Evolutionary conservation across 1,284 basidiomycete species (phyloP).

Genomic region (Blastosporella zonata): DNA sequence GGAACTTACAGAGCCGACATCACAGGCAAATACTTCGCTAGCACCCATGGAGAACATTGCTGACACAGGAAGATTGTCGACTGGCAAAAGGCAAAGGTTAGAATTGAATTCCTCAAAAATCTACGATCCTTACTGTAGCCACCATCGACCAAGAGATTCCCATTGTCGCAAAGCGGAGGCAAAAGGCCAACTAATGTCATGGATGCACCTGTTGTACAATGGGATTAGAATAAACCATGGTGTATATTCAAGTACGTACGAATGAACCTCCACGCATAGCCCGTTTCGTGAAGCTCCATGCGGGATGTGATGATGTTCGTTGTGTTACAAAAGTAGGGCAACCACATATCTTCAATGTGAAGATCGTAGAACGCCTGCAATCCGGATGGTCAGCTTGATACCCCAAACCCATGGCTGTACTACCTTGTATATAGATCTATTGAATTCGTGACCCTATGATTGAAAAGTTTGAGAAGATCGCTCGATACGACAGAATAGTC

Average conservation of each 20-base stretch:
- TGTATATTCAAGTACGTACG: conserved; percentile 42
- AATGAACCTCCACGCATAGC: conserved; percentile 91
- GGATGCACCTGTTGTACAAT: conserved; percentile 66
- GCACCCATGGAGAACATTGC: conserved; percentile 94
- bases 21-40: conserved; percentile 89
- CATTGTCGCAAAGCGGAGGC: conserved; percentile 94
- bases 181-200: conserved; percentile 97
- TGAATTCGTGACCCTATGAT: conserved; percentile 84
- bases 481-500: conserved; percentile 18
- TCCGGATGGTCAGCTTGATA: neutral
- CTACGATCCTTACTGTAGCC: conserved; percentile 72
- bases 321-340: conserved; percentile 97
- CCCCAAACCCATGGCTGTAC: conserved; percentile 23
- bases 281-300: conserved; percentile 97
- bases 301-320: conserved; percentile 97
- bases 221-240: neutral
- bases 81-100: conserved; percentile 35
- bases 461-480: neutral
- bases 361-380: conserved; percentile 80
- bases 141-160: conserved; percentile 91
- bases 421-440: conserved; percentile 80
- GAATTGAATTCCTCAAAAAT: neutral
- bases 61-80: conserved; percentile 90
- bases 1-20: conserved; percentile 82
- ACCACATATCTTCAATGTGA: conserved; percentile 99